Evolutionary conservation across 306 rosid genomes (phyloP), one percentile per base, ranked within the genome.

Genomic region (Fagus crenata): DNA sequence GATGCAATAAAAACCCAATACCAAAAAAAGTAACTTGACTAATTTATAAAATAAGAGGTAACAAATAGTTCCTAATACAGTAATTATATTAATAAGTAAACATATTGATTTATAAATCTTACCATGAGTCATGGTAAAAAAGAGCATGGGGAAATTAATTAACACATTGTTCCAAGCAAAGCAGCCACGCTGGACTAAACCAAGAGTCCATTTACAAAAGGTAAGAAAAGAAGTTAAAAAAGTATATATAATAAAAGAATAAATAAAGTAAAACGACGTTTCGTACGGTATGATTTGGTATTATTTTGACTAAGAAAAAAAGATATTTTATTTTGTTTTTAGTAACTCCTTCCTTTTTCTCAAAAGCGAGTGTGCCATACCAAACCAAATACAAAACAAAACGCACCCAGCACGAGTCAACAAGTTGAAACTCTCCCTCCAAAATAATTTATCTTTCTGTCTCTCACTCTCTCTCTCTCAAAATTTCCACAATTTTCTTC

Each of bases 401-500:
- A 13, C 71, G 28, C 55, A 42, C 8, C 37, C 3, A 36, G 69
- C 68, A 49, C 9, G 71, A 80, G 79, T 84, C 80, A 80, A 84
- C n/a, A 42, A 59, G 73, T 73, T 73, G 79, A 82, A 82, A 64
- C 76, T 37, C 80, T 43, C 72, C 64, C 68, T 60, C 67, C 67
- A 31, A 80, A 63, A 43, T 11, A 3, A 70, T 28, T 1, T 12
- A 32, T 22, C 39, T 36, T 1, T 2, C 39, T 4, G 2, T 67
- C 7, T 71, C 75, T 51, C 75, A 31, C 64, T 53, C 76, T n/a
- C 76, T 15, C 49, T 46, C 51, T 46, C 51, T 56, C 67, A 36
- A 40, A 58, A 4, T 36, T 74, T 42, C 39, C 31, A 15, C 65
- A 2, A 2, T 64, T 59, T 70, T 3, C 58, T 59, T 36, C 43